Evolutionary conservation across 2,329 filamentous ascomycete species (phyloP), one percentile per base, ranked within the genome.

Genomic region (Arthrobotrys sphaeroides): DNA sequence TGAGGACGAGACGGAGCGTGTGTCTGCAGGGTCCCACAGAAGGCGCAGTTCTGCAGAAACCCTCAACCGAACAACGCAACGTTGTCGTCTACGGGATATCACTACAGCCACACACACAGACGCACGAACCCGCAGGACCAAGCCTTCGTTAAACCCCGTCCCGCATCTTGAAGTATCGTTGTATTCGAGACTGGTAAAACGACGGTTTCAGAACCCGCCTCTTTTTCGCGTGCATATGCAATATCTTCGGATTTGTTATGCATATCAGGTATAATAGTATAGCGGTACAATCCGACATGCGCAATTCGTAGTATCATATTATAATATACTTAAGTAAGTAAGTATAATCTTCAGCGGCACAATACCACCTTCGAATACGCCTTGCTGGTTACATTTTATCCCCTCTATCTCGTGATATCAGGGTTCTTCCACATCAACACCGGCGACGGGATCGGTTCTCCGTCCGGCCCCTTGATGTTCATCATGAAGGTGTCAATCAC

Each of bases 371-470:
- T 45, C 26, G 28, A 49, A 47, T 72, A 64, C 47, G 57, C 67
- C 57, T 72, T 64, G 67, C 24, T 36, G 31, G 47, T 53, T 26
- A 18, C 16, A 18, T 18, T 20, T 59, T 3, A 22, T 47, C 5
- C 6, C 18, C 16, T 38, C 24, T 51, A 65, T 20, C 43, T 47
- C 28, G 16, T 31, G 16, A 67, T 20, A 18, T 67, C 53, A 6
- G 72, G 72, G 42, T 75, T 75, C 59, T 43, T 62, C 72, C 72
- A 75, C 22, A 69, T 7, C 16, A 75, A 16, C 5, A 75, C 53
- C n/a, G 72, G 72, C 45, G 57, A 16, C 38, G 33, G 47, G 42
- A 75, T 51, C 40, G 53, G 53, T 24, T 51, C 13, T 33, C 72
- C 72, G 9, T 75, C 49, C 31, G 38, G 18, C 6, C 49, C 64